Base-by-base conservation (phyloP, 2,329 filamentous ascomycete genomes). In the Diaporthe australafricana region DNA sequence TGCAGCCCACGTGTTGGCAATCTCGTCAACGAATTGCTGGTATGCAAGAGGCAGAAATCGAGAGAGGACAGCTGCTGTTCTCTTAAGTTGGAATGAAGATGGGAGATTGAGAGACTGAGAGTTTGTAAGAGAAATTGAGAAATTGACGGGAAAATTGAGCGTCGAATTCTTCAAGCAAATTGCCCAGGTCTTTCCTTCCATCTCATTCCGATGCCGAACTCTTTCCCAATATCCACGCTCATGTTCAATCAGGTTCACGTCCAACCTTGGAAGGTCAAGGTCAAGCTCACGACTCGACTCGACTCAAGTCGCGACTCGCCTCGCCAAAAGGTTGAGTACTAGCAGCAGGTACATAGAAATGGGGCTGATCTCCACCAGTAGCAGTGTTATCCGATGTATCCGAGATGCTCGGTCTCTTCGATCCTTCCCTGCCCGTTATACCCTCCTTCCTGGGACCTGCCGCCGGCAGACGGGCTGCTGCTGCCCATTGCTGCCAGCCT, bases 1-100 rank as follows among this genome's bases (percentile, higher is more conserved):
- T 42, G 50, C 56, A 48, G 70, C 70, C 70, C 72, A 73, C 72
- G 72, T 73, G 55, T 62, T 68, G 62, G 35, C 32, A 30, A 53
- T 52, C 50, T 45, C 53, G 27, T 42, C 50, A 45, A 38, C 50
- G 22, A 40, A 35, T 32, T 32, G 45, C 42, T 48, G 38, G 45
- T 25, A 30, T 55, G 52, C 53, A 22, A 42, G 42, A 27, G 38
- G 22, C 14, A 40, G n/a, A 22, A n/a, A 17, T 14, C 11, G 17
- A 20, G 52, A 2, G 16, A 32, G 27, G 5, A 30, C 38, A 8
- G 14, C 22, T 60, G 16, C 38, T 30, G 17, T 16, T 17, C 22
- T 60, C n/a, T n/a, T n/a, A n/a, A 38, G 27, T n/a, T 63, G 60
- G 60, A 65, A 65, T 65, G 60, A 38, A 20, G 42, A 35, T 30